Base-by-base conservation (phyloP, 805 yeast species). In the Metschnikowia cerradonensis region DNA sequence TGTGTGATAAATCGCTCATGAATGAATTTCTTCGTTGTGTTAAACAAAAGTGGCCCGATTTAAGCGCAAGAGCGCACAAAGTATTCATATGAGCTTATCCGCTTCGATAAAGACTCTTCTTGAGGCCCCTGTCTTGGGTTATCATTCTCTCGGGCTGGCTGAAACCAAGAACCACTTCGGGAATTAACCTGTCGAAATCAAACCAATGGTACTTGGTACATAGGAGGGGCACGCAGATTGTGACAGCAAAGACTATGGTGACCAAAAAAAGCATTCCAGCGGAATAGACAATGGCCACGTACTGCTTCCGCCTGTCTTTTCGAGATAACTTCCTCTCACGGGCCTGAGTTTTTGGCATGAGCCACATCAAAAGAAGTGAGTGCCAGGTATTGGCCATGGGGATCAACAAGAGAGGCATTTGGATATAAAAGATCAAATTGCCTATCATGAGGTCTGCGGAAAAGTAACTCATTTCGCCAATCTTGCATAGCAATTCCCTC, bases 351-450 rank as follows among this genome's bases (percentile, higher is more conserved):
- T 72, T 71, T 2, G 88, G 88, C 49, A 73, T 78, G 51, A 85
- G 67, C 92, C 92, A 86, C 57, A 86, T 77, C 34, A 86, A 68
- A 61, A 82, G 70, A 68, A 81, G 69, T 1, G 90, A 79, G 60
- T 86, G 94, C 78, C 84, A 78, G 43, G 75, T 76, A 59, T 84
- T 86, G 42, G 83, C 75, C 56, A 75, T 83, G 0, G 91, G 91
- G 38, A 83, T 67, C 34, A 84, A 70, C 34, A 85, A 64, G 14
- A 86, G 53, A 1, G 90, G 90, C 8, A 83, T 66, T 56, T 84
- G 88, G 5, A 76, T 64, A 52, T 80, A 77, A 46, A 85, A 67
- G 13, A 86, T 64, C 39, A 78, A 56, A 61, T 86, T 90, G 0
- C 84, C 81, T 31, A 84, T 67, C 30, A 78, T 63, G 51, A 83